Conservation (phyloP, 192 early-diverging fungal genomes). For the Backusella macrospora region DNA sequence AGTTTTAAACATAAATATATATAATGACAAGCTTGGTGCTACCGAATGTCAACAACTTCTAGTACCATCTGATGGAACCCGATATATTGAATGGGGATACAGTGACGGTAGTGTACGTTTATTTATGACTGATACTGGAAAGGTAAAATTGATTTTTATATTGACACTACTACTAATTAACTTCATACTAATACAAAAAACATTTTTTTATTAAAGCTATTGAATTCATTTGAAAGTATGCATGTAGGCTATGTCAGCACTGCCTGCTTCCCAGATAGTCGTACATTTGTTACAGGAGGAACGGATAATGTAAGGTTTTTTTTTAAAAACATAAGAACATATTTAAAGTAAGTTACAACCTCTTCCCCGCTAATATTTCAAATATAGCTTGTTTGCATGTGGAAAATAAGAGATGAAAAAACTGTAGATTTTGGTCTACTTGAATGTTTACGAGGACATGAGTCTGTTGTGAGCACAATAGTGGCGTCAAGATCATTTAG, state of each 20-base stretch:
- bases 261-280: slow-evolving; percentile 59
- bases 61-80: slow-evolving; percentile 45
- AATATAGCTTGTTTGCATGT: slow-evolving; percentile 59
- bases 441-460: slow-evolving; percentile 61
- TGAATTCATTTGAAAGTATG: slow-evolving; percentile 62
- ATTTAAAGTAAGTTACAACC: background rate
- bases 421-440: slow-evolving; percentile 49
- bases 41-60: slow-evolving; percentile 44
- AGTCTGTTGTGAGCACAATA: slow-evolving; percentile 51
- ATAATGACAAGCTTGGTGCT: slow-evolving; percentile 43
- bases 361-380: background rate
- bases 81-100: slow-evolving; percentile 67
- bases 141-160: slow-evolving; percentile 30
- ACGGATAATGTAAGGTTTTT: slow-evolving; percentile 47
- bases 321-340: background rate
- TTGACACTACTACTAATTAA: background rate
- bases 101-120: slow-evolving; percentile 60
- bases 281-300: slow-evolving; percentile 63
- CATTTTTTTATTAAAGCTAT: slow-evolving; percentile 25
- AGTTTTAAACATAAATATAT: slow-evolving; percentile 52
- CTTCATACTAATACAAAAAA: background rate
- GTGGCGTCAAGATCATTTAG: slow-evolving; percentile 60
- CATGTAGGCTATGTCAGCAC: slow-evolving; percentile 60
- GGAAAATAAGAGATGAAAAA: slow-evolving; percentile 53
- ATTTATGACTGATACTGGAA: slow-evolving; percentile 51